phyloP scores from a whole-genome alignment of 805 yeast species.

The Candida hispaniensis region DNA sequence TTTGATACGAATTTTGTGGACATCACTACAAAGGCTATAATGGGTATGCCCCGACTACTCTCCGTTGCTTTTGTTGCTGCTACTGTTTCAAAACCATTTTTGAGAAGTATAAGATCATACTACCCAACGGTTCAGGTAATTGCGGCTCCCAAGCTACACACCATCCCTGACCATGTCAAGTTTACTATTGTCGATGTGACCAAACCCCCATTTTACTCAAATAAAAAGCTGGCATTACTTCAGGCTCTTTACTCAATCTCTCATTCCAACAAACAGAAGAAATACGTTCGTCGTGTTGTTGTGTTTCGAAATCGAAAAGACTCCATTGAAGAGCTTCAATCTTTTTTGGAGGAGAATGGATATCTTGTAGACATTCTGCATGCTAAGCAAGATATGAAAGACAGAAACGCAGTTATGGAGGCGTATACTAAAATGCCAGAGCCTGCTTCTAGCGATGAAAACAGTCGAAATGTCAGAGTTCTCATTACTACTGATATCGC shows the following conservation, averaged over 20 bases:
- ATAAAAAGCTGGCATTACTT: constrained; percentile 72
- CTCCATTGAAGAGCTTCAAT: constrained; percentile 49
- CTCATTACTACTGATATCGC: constrained; percentile 79
- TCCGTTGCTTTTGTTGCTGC: constrained; percentile 78
- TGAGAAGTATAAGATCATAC: constrained; percentile 43
- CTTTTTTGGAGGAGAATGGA: constrained; percentile 40
- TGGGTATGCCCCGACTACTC: constrained; percentile 40
- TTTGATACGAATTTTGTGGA: constrained; percentile 70
- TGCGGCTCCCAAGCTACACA: constrained; percentile 73
- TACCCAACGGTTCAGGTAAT: constrained; percentile 60
- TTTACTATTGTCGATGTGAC: constrained; percentile 68
- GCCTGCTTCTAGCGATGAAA: constrained; percentile 17
- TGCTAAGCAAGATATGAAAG: constrained; percentile 52
- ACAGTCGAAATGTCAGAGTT: constrained; percentile 41
- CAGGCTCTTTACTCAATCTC: constrained; percentile 81
- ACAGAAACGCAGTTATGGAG: constrained; percentile 45
- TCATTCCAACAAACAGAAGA: constrained; percentile 71
- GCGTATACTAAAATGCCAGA: constrained; percentile 47
- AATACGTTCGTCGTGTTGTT: constrained; percentile 64
- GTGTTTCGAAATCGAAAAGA: constrained; percentile 74
- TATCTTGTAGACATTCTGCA: constrained; percentile 57
- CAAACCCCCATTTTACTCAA: constrained; percentile 70
- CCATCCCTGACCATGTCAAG: constrained; percentile 65
- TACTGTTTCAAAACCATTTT: constrained; percentile 74
- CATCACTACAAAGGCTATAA: constrained; percentile 49